Base-by-base conservation (phyloP, 768 basidiomycete genomes). In the Lentinula sp. region DNA sequence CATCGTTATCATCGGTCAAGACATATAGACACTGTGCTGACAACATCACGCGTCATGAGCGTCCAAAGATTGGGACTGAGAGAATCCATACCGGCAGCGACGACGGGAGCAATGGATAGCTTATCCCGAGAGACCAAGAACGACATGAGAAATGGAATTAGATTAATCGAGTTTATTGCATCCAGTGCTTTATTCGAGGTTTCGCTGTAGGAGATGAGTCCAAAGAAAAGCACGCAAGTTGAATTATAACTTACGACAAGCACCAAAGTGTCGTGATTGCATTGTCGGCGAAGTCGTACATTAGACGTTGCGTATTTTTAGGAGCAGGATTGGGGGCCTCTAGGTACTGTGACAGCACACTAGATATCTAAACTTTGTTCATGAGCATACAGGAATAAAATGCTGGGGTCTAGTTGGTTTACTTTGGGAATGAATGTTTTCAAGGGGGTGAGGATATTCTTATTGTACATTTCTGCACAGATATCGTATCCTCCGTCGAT, bases 381-480 rank as follows among this genome's bases (percentile, higher is more conserved):
- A 35, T 59, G 43, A 46, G 48, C 35, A 34, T 35, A 23, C 5
- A 31, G 28, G 1, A 45, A 45, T 31, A 53, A 6, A 10, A 28
- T 13, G 43, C 42, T 61, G 46, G 42, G 21, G 15, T 6, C 35
- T 28, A 28, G 28, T 21, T 37, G 39, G 11, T 3, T 45, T 64
- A 91, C 93, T 78, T 93, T 94, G 6, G 89, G 87, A 16, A 94
- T 79, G 66, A 93, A 91, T 0, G 82, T 79, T 65, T 79, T 85
- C 61, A 94, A 72, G 2, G 91, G 91, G 5, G 86, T 80, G 54
- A 97, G 77, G 49, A 97, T 87, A 65, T 91, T 92, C 76, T 97
- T 97, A 73, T 98, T 97, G 75, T 89, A 95, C 92, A 98, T 95
- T 73, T 97, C 93, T 1, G 90, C 93, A 67, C 95, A 95, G 51